These are phyloP conservation scores for Didymella exigua DNA, from an alignment of 2,329 filamentous ascomycete genomes.

Conservation along the genomic window DNA sequence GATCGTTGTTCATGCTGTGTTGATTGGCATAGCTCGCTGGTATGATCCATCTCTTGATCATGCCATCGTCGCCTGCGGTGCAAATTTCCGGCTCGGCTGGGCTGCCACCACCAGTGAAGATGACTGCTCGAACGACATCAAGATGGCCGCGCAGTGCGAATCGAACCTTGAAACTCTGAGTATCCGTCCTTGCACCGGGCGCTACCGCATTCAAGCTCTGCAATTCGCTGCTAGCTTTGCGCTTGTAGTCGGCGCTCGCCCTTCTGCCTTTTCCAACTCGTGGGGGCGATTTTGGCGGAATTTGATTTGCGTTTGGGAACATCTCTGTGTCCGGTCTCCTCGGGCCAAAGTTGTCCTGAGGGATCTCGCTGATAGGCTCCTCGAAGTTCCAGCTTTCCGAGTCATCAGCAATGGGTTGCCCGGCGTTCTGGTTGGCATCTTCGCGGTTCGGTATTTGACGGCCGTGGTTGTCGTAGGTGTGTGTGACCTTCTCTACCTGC, in stretches of 20 bases:
- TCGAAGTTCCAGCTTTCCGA: conserved; percentile 92
- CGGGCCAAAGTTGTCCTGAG: conserved; percentile 59
- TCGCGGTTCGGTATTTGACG: conserved; percentile 56
- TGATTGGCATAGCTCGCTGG: conserved; percentile 74
- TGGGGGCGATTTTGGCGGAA: conserved; percentile 79
- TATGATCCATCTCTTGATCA: conserved; percentile 96
- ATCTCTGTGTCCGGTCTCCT: conserved; percentile 81
- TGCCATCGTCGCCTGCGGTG: conserved; percentile 92
- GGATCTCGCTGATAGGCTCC: conserved; percentile 68
- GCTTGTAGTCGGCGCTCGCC: conserved; percentile 70
- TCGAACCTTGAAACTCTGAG: conserved; percentile 83
- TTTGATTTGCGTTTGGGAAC: conserved; percentile 81
- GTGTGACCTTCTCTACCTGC: conserved; percentile 62
- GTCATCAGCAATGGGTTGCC: conserved; percentile 56
- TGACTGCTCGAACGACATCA: conserved; percentile 90
- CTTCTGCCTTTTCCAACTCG: conserved; percentile 69
- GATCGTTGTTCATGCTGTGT: conserved; percentile 70
- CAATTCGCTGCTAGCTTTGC: conserved; percentile 66
- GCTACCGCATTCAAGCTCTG: conserved; percentile 62
- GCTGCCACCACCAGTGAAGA: conserved; percentile 95
- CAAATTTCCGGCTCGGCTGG: conserved; percentile 96
- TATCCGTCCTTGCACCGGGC: conserved; percentile 64
- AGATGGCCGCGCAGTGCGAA: conserved; percentile 92
- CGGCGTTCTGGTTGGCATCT: conserved; percentile 40
- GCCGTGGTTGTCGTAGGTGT: conserved; percentile 64